Percentiles rank a stretch among this genome's conserved stretches.
Conservation (phyloP, 1,139 yeast species). For the Scheffersomyces titani region DNA sequence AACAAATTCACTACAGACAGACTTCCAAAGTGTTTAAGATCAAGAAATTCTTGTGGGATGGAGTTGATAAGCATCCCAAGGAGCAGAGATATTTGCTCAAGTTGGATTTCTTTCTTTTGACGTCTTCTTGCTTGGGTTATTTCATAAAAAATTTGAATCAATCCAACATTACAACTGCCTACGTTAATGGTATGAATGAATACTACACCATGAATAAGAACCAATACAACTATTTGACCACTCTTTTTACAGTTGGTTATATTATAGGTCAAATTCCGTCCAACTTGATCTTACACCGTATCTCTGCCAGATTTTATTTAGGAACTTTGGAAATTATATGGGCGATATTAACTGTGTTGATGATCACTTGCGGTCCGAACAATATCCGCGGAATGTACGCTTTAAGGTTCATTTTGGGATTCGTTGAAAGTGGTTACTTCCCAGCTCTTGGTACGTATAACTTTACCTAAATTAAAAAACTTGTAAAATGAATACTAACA, state of each 20-base stretch:
- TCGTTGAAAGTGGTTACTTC: constrained; percentile 60
- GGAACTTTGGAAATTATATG: constrained; percentile 57
- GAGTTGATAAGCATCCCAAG: constrained; percentile 44
- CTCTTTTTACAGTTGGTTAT: constrained; percentile 61
- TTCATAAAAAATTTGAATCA: constrained; percentile 42
- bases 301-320: constrained; percentile 54
- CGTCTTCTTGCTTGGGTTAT: constrained; percentile 23
- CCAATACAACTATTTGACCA: constrained; percentile 52
- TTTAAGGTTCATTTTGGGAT: constrained; percentile 57
- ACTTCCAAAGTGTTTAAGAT: constrained; percentile 26
- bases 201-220: constrained; percentile 52
- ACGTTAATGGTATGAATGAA: constrained; percentile 64
- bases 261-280: constrained; percentile 62
- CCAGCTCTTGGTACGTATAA: constrained; percentile 44
- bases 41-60: constrained; percentile 47
- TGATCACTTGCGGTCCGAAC: constrained; percentile 43
- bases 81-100: constrained; percentile 21
- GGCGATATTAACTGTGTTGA: constrained; percentile 55
- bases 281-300: constrained; percentile 52
- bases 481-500: neutral
- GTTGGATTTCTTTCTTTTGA: constrained; percentile 20
- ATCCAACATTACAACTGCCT: constrained; percentile 52
- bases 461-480: neutral
- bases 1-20: constrained; percentile 25
- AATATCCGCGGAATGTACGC: constrained; percentile 52